Evolutionary conservation across 1,284 basidiomycete species (phyloP).

Genomic region (Trichosporon sp.): DNA sequence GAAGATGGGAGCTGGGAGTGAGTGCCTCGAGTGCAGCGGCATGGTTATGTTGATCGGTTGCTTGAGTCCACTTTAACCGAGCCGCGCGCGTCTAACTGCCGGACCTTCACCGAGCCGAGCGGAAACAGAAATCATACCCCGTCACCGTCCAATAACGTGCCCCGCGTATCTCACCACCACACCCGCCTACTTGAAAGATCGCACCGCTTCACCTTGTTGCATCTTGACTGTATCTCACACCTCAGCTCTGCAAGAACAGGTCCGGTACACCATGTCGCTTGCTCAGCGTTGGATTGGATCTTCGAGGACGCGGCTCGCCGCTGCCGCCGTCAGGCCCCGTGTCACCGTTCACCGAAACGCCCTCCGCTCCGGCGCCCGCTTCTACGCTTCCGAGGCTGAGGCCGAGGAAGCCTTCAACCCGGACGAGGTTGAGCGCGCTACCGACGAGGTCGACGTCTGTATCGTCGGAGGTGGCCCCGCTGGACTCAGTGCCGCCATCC

Average conservation of each 20-base stretch:
- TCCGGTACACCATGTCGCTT: slow-evolving; percentile 13
- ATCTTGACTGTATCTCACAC: not conserved
- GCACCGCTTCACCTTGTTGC: not conserved
- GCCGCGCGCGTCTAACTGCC: not conserved
- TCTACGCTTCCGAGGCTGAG: slow-evolving; percentile 32
- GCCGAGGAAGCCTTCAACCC: slow-evolving; percentile 36
- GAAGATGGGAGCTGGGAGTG: too few relatives aligned
- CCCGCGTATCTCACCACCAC: not conserved
- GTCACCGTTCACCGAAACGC: not conserved
- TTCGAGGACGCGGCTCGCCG: slow-evolving; percentile 15
- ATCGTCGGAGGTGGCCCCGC: slow-evolving; percentile 96
- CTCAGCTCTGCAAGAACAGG: not conserved
- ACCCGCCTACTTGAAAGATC: not conserved
- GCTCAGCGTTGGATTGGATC: slow-evolving; percentile 19
- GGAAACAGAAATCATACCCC: not conserved
- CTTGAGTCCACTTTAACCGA: not conserved
- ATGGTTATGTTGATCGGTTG: not conserved
- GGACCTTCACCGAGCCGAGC: not conserved
- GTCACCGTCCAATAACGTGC: not conserved
- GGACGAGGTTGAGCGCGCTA: slow-evolving; percentile 60
- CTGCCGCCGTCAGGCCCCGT: slow-evolving; percentile 13
- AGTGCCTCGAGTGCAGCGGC: too few relatives aligned
- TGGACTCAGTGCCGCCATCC: slow-evolving; percentile 91
- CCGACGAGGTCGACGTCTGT: slow-evolving; percentile 90
- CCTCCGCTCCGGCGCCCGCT: slow-evolving; percentile 9